phyloP scores from a whole-genome alignment of 805 yeast species.

The Lipomyces mesembrius region DNA sequence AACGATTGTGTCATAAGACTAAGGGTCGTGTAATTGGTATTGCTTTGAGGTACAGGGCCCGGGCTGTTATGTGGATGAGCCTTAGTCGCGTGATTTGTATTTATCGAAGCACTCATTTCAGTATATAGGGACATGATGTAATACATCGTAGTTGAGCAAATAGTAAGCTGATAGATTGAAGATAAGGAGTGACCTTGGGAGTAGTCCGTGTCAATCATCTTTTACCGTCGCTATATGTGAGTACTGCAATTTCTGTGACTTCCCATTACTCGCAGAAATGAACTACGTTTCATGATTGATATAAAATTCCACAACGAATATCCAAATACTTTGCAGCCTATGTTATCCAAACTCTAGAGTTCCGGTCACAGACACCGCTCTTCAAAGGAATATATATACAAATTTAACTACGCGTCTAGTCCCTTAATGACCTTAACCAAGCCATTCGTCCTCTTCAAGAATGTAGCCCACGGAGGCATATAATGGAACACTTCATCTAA shows the following conservation, averaged over 20 bases:
- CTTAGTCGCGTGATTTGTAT: background rate
- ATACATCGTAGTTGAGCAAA: background rate
- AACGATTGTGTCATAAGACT: background rate
- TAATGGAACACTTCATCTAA: conserved; percentile 69
- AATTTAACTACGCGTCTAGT: conserved; percentile 43
- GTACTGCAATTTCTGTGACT: too few relatives aligned
- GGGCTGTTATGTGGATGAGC: background rate
- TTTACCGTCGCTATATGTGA: too few relatives aligned
- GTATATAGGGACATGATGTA: background rate
- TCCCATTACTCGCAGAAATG: too few relatives aligned
- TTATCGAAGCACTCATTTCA: background rate
- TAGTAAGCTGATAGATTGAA: too few relatives aligned
- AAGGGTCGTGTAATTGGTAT: background rate
- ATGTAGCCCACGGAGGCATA: conserved; percentile 67
- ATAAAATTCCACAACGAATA: too few relatives aligned
- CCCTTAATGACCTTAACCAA: conserved; percentile 61
- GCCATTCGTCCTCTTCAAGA: conserved; percentile 68
- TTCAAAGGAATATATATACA: background rate
- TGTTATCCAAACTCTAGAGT: background rate
- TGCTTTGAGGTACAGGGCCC: background rate
- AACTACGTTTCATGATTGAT: too few relatives aligned
- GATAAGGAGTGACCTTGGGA: too few relatives aligned
- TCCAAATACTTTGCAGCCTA: too few relatives aligned
- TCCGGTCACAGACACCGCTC: background rate
- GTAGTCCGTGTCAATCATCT: too few relatives aligned